Conservation (phyloP, 257 asterid genomes). For the Capsicum baccatum region DNA sequence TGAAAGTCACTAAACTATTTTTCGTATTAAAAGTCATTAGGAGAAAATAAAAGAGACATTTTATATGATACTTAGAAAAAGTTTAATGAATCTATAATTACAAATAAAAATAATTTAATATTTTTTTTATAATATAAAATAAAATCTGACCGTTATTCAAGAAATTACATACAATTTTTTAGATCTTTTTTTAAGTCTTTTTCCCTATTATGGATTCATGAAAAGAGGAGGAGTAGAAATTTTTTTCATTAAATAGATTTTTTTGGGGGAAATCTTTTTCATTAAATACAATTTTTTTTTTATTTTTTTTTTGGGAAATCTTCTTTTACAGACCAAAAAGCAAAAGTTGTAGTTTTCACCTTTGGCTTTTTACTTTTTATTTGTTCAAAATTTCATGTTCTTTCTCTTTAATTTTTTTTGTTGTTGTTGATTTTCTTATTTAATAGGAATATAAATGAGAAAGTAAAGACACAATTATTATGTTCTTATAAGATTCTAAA, state of each 20-base stretch:
- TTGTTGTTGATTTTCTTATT: conserved; percentile 16
- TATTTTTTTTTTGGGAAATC: neutral
- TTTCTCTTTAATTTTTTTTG: neutral
- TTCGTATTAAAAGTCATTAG: too few species aligned
- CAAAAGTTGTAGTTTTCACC: conserved; percentile 42
- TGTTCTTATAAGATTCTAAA: conserved; percentile 21
- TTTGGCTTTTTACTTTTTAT: conserved; percentile 41
- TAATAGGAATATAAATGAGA: neutral
- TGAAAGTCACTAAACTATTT: too few species aligned
- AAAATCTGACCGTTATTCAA: neutral
- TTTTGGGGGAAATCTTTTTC: neutral
- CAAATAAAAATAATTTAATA: neutral
- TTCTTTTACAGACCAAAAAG: conserved; percentile 47
- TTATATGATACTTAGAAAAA: too few species aligned
- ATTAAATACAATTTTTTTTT: neutral
- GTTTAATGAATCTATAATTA: neutral
- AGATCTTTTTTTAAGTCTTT: neutral
- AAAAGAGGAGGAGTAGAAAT: neutral
- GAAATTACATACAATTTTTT: neutral
- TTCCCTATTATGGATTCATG: neutral
- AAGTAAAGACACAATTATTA: neutral
- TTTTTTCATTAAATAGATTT: neutral
- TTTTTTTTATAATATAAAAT: neutral
- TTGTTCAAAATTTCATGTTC: conserved; percentile 21
- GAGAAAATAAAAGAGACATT: too few species aligned